A percentile compares a stretch with the other conserved stretches of the same genome.
These are phyloP conservation scores for Cunninghamia lanceolata DNA, from an alignment of 75 land plant genomes.

Conservation along the genomic window DNA sequence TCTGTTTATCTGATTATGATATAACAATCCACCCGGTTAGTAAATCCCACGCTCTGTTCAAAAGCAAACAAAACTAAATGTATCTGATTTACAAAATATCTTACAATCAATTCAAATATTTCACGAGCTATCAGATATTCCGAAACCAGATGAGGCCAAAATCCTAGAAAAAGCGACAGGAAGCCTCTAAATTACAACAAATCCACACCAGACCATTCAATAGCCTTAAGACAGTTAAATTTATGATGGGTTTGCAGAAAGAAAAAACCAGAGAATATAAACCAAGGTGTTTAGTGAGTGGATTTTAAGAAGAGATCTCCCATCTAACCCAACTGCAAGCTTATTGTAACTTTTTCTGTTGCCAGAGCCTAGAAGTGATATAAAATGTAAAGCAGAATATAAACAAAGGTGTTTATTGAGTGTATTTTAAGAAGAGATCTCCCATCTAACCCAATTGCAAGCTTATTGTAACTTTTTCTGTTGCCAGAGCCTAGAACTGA, in stretches of 20 bases:
- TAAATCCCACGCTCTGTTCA: background rate
- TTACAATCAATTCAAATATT: background rate
- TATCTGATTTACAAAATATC: background rate
- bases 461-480: too few species aligned
- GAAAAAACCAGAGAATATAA: background rate
- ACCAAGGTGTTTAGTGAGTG: background rate
- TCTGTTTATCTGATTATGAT: background rate
- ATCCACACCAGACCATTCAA: background rate
- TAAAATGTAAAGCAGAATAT: background rate
- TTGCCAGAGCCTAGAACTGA: too few species aligned
- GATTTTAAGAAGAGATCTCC: background rate
- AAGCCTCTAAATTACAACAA: background rate
- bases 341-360: too few species aligned
- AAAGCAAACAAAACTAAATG: background rate
- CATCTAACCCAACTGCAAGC: background rate
- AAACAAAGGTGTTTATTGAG: too few species aligned
- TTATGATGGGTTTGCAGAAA: background rate
- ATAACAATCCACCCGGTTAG: background rate
- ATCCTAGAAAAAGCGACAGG: background rate
- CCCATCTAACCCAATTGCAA: background rate
- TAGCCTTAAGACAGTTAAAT: background rate
- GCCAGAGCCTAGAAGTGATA: too few species aligned
- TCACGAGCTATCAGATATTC: background rate
- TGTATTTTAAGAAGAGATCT: background rate
- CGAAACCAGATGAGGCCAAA: background rate